Evolutionary conservation across 805 yeast genomes (phyloP).

Genomic region (Starmerella scarabaei): DNA sequence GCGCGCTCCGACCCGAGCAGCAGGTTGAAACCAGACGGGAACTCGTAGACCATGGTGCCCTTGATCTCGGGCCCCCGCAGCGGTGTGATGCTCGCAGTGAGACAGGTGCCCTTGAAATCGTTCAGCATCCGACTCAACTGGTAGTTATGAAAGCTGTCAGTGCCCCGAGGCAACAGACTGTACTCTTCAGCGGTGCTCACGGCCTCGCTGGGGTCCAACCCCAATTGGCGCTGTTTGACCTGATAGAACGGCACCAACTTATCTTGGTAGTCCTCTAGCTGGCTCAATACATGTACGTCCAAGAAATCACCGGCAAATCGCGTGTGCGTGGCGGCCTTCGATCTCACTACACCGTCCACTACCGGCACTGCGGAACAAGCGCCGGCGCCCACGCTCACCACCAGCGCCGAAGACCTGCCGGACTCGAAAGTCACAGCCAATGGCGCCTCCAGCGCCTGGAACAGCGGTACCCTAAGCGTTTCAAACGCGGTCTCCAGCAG

Average conservation of each 20-base stretch:
- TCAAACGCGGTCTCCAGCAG: conserved; percentile 64
- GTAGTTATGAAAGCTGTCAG: conserved; percentile 38
- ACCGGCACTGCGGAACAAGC: conserved; percentile 48
- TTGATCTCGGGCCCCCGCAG: conserved; percentile 17
- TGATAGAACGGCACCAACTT: conserved; percentile 27
- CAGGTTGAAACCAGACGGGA: conserved; percentile 42
- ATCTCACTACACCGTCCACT: conserved; percentile 21
- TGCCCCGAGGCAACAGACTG: conserved; percentile 9
- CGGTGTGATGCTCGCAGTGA: conserved; percentile 13
- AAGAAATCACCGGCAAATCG: conserved; percentile 78
- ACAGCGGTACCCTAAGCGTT: conserved; percentile 60
- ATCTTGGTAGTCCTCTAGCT: conserved; percentile 30
- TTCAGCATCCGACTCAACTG: conserved; percentile 46
- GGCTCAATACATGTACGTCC: conserved; percentile 47
- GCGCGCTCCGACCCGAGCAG: conserved; percentile 42
- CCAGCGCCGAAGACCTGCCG: conserved; percentile 73
- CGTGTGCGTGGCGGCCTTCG: conserved; percentile 44
- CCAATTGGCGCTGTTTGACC: conserved; percentile 27
- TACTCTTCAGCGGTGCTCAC: conserved; percentile 3
- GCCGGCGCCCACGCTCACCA: conserved; percentile 78
- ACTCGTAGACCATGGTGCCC: conserved; percentile 47
- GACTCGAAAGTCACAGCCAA: conserved; percentile 79
- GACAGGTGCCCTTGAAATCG: conserved; percentile 56
- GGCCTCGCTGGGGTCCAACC: conserved; percentile 7
- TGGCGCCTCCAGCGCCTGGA: conserved; percentile 66